These are phyloP conservation scores for Fragilariopsis cylindrus DNA, from an alignment of 108 stramenopile species.

Conservation along the genomic window DNA sequence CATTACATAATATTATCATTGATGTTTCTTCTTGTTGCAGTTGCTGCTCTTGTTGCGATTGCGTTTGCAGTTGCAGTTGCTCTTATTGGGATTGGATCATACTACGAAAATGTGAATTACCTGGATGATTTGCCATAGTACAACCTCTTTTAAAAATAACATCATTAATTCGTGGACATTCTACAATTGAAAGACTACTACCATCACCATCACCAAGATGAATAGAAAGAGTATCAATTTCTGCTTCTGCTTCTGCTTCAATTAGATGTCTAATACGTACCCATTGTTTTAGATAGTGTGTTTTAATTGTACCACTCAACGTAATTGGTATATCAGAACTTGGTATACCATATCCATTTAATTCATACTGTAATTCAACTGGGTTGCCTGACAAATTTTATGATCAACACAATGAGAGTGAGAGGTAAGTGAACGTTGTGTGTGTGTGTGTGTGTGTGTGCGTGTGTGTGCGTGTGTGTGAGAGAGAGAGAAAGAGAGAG, in stretches of 20 bases:
- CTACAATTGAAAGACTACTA: neutral
- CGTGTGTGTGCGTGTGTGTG: no score
- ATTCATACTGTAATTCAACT: slow-evolving; percentile 11
- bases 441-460: no score
- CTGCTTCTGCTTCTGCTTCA: neutral
- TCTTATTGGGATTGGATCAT: neutral
- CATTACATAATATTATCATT: no score
- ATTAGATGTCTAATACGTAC: neutral
- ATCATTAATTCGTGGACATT: neutral
- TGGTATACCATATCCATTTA: slow-evolving; percentile 25
- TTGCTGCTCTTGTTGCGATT: no score
- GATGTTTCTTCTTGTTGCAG: no score
- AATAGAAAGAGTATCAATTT: neutral
- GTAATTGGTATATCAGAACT: slow-evolving; percentile 14
- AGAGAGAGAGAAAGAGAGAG: no score
- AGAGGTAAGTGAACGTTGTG: no score
- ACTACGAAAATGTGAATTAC: slow-evolving; percentile 2
- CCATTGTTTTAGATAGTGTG: slow-evolving; percentile 21
- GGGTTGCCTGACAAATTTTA: neutral
- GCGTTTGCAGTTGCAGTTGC: no score
- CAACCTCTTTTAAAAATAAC: slow-evolving; percentile 1
- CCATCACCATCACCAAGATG: no score
- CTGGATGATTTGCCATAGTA: neutral
- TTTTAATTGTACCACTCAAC: slow-evolving; percentile 17
- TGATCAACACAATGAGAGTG: no score